phyloP scores from a whole-genome alignment of 2,329 filamentous ascomycete species.

The Alternaria rosae region DNA sequence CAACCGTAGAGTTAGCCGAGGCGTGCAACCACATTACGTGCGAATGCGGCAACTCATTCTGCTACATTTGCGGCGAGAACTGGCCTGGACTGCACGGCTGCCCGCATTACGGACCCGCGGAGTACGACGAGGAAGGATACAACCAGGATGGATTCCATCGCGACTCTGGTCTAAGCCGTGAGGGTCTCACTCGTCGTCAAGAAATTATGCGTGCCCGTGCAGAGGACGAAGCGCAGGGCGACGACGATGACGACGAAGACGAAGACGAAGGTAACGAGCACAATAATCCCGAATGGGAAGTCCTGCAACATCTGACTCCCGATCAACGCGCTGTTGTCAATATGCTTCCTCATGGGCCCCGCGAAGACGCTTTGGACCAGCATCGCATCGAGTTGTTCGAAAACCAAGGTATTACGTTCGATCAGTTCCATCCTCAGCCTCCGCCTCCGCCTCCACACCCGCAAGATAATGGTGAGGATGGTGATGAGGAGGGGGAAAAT shows the following conservation, averaged over 20 bases:
- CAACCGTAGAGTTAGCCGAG: slow-evolving; percentile 38
- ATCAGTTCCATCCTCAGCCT: not conserved
- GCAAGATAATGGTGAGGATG: not conserved
- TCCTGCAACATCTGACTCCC: slow-evolving; percentile 24
- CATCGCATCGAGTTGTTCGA: slow-evolving; percentile 29
- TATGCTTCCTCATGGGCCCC: slow-evolving; percentile 10
- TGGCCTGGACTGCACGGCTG: slow-evolving; percentile 43
- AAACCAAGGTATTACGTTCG: slow-evolving; percentile 19
- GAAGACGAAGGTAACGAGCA: slow-evolving; percentile 11
- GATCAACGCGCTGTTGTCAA: slow-evolving; percentile 18
- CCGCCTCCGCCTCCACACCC: not conserved
- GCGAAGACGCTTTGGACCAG: slow-evolving; percentile 23
- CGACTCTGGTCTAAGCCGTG: slow-evolving; percentile 34
- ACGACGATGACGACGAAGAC: slow-evolving; percentile 1
- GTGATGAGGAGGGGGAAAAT: not conserved
- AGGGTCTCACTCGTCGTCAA: slow-evolving; percentile 29
- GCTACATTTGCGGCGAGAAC: slow-evolving; percentile 43
- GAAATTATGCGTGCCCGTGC: slow-evolving; percentile 5
- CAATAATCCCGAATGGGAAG: slow-evolving; percentile 15
- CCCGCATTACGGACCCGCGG: slow-evolving; percentile 39
- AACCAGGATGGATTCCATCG: slow-evolving; percentile 43
- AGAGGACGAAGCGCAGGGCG: slow-evolving; percentile 17
- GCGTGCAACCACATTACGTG: slow-evolving; percentile 48
- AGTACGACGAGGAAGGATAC: slow-evolving; percentile 42
- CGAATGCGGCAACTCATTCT: slow-evolving; percentile 40